phyloP scores from a whole-genome alignment of 495 filamentous ascomycete genomes.

The Pyrenula aspistea region DNA sequence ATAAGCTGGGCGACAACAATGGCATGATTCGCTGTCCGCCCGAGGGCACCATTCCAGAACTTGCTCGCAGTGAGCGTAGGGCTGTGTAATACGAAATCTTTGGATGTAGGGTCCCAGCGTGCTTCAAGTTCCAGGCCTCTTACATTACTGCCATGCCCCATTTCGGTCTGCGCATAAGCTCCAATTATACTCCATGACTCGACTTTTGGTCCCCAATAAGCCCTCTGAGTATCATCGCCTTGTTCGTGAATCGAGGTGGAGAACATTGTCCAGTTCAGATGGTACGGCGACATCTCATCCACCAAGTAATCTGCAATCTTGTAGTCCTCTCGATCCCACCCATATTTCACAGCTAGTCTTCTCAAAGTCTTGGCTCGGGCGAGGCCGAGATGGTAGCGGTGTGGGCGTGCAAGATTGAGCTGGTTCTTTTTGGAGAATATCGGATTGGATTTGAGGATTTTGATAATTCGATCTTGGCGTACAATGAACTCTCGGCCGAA shows the following conservation, averaged over 20 bases:
- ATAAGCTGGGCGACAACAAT: constrained; percentile 35
- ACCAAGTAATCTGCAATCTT: constrained; percentile 33
- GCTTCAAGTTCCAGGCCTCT: constrained; percentile 33
- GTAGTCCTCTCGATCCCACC: constrained; percentile 28
- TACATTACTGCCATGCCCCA: constrained; percentile 38
- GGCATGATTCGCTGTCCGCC: constrained; percentile 29
- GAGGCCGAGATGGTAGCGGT: constrained; percentile 32
- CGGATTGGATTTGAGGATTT: constrained; percentile 22
- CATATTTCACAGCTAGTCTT: constrained; percentile 22
- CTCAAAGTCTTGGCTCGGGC: constrained; percentile 33
- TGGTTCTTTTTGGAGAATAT: constrained; percentile 30
- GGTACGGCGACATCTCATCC: constrained; percentile 30
- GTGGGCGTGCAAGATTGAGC: constrained; percentile 29
- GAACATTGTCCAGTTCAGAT: constrained; percentile 22
- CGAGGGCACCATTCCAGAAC: constrained; percentile 39
- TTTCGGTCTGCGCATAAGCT: constrained; percentile 33
- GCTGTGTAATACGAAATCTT: constrained; percentile 34
- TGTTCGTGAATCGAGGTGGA: constrained; percentile 30
- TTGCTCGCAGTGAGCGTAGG: constrained; percentile 35
- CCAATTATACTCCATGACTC: constrained; percentile 30
- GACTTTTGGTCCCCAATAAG: constrained; percentile 32
- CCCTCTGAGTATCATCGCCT: constrained; percentile 26
- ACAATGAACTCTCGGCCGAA: constrained; percentile 27
- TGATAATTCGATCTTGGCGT: constrained; percentile 26
- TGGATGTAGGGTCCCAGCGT: constrained; percentile 23